phyloP scores from a whole-genome alignment of 768 basidiomycete species.

The Mycena metata region DNA sequence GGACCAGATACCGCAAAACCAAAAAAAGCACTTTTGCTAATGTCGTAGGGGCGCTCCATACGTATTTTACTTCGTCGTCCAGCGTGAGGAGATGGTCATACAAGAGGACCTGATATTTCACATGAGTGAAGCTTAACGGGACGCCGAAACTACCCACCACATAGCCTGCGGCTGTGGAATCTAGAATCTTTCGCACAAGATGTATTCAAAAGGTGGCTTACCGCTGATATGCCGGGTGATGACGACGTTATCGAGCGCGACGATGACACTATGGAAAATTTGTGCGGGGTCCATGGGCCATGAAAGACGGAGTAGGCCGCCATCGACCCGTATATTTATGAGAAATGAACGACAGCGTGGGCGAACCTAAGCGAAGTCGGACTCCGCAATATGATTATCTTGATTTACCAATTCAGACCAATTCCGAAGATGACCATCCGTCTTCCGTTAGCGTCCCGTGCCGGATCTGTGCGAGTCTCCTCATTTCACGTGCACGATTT shows the following conservation, averaged over 20 bases:
- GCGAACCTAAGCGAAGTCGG: too few species aligned
- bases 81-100: constrained; percentile 53
- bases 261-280: neutral
- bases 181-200: neutral
- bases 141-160: constrained; percentile 1
- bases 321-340: too few species aligned
- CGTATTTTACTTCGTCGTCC: constrained; percentile 47
- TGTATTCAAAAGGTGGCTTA: neutral
- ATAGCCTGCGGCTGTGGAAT: constrained; percentile 3
- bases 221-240: constrained; percentile 16
- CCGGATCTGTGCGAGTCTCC: too few species aligned
- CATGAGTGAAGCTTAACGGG: too few species aligned
- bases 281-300: constrained; percentile 13
- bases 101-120: constrained; percentile 40
- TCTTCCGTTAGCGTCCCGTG: too few species aligned
- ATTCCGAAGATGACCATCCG: too few species aligned
- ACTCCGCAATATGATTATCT: too few species aligned
- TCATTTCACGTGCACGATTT: too few species aligned
- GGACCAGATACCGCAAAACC: constrained; percentile 47
- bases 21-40: constrained; percentile 50
- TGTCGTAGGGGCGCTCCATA: constrained; percentile 48
- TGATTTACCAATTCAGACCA: too few species aligned
- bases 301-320: too few species aligned
- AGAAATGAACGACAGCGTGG: too few species aligned
- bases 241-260: constrained; percentile 2